Percentiles rank a stretch among this genome's conserved stretches.
phyloP scores from a whole-genome alignment of 1,139 yeast species.

The Geotrichum bryndzae region DNA sequence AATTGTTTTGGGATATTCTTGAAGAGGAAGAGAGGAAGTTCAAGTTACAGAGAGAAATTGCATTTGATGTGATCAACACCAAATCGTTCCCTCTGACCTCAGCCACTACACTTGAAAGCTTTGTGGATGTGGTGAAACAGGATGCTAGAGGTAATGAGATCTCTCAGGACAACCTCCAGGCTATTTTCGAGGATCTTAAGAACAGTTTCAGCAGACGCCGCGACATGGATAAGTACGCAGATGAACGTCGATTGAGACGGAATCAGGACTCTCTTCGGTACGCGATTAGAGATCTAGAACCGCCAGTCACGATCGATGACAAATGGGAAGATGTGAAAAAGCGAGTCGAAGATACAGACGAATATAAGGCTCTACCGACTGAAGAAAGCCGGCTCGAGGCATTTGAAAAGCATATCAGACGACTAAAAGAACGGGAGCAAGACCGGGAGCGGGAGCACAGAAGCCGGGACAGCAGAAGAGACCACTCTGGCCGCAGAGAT shows the following conservation, averaged over 20 bases:
- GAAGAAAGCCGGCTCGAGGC: slow-evolving; percentile 33
- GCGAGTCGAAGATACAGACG: slow-evolving; percentile 33
- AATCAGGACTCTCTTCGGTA: slow-evolving; percentile 37
- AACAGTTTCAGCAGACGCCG: slow-evolving; percentile 17
- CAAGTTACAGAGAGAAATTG: slow-evolving; percentile 54
- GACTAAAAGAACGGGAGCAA: slow-evolving; percentile 29
- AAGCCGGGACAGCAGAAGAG: slow-evolving; percentile 14
- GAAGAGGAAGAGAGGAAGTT: slow-evolving; percentile 56
- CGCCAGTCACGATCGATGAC: slow-evolving; percentile 29
- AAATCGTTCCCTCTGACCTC: slow-evolving; percentile 22
- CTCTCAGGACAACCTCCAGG: slow-evolving; percentile 18
- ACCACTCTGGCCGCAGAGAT: slow-evolving; percentile 9
- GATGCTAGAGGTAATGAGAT: slow-evolving; percentile 23
- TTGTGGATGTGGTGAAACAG: slow-evolving; percentile 23
- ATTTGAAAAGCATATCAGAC: slow-evolving; percentile 33
- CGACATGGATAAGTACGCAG: slow-evolving; percentile 34
- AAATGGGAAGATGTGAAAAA: slow-evolving; percentile 39
- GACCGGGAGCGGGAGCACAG: slow-evolving; percentile 23
- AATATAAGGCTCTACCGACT: slow-evolving; percentile 36
- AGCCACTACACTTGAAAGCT: slow-evolving; percentile 25
- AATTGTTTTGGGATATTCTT: slow-evolving; percentile 68
- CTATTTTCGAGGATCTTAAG: slow-evolving; percentile 20
- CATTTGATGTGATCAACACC: slow-evolving; percentile 47
- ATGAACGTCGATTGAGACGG: slow-evolving; percentile 36
- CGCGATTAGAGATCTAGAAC: slow-evolving; percentile 35